These are phyloP conservation scores for Vanrija humicola DNA, from an alignment of 1,284 basidiomycete species.

Conservation along the genomic window DNA sequence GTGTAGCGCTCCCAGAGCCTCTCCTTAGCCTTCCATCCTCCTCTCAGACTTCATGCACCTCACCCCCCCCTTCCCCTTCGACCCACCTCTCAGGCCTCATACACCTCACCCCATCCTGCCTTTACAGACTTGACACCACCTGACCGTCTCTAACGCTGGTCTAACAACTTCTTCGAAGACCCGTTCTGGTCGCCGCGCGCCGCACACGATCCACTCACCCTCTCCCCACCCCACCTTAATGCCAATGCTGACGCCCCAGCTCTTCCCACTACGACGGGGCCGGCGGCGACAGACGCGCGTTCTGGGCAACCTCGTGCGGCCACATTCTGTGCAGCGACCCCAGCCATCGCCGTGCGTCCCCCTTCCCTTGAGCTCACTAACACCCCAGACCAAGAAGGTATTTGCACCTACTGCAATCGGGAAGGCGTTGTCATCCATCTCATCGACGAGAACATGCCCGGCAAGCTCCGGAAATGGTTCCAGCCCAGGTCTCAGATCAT, in stretches of 20 bases:
- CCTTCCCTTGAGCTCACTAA: background rate
- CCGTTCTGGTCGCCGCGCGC: no score
- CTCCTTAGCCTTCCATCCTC: background rate
- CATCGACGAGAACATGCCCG: slow-evolving; percentile 10
- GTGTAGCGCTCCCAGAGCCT: no score
- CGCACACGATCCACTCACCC: no score
- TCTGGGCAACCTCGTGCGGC: slow-evolving; percentile 42
- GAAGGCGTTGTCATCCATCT: slow-evolving; percentile 7
- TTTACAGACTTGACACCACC: no score
- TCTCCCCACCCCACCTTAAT: no score
- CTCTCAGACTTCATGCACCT: no score
- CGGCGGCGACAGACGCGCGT: slow-evolving; percentile 15
- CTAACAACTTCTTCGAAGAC: no score
- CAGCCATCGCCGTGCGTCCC: slow-evolving; percentile 26
- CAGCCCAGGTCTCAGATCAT: background rate
- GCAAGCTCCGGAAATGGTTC: background rate
- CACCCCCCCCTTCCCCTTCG: no score
- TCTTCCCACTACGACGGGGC: slow-evolving; percentile 2
- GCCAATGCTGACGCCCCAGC: background rate
- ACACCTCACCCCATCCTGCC: background rate
- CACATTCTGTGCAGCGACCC: slow-evolving; percentile 35
- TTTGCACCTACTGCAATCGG: slow-evolving; percentile 17
- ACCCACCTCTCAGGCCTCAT: background rate
- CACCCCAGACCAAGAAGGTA: slow-evolving; percentile 13
- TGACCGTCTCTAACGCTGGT: no score